phyloP scores from a whole-genome alignment of 768 basidiomycete genomes.

The Hygrocybe coccinea region DNA sequence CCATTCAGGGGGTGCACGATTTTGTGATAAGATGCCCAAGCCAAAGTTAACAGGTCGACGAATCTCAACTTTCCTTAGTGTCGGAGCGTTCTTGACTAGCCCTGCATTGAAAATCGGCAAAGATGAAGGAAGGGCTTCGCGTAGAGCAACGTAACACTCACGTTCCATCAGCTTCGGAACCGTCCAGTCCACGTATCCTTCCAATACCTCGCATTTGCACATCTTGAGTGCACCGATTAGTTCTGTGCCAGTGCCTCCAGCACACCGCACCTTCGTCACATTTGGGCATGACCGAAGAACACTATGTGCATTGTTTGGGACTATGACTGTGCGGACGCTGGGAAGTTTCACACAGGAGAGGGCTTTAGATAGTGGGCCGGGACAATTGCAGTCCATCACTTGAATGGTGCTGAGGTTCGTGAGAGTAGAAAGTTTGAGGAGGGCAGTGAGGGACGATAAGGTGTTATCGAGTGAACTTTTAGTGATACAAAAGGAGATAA shows the following conservation, averaged over 20 bases:
- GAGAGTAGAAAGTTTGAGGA: neutral
- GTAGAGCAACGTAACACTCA: neutral
- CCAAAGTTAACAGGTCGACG: neutral
- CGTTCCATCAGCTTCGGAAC: neutral
- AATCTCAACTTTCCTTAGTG: neutral
- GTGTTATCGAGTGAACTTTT: neutral
- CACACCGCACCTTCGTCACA: neutral
- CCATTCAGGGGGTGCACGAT: neutral
- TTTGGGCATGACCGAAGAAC: neutral
- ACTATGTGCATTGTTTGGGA: neutral
- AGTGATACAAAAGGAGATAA: neutral
- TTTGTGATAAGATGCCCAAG: neutral
- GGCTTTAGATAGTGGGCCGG: neutral
- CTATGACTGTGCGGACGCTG: neutral
- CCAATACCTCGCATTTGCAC: neutral
- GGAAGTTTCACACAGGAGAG: neutral
- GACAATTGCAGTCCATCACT: neutral
- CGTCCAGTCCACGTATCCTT: neutral
- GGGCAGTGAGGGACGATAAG: neutral
- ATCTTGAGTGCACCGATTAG: neutral
- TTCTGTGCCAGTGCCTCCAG: neutral
- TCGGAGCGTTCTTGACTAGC: neutral
- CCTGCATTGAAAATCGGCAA: neutral
- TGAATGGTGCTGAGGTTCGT: neutral
- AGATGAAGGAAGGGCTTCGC: neutral